These are phyloP conservation scores for Spathaspora passalidarum DNA, from an alignment of 805 yeast species.

Conservation along the genomic window DNA sequence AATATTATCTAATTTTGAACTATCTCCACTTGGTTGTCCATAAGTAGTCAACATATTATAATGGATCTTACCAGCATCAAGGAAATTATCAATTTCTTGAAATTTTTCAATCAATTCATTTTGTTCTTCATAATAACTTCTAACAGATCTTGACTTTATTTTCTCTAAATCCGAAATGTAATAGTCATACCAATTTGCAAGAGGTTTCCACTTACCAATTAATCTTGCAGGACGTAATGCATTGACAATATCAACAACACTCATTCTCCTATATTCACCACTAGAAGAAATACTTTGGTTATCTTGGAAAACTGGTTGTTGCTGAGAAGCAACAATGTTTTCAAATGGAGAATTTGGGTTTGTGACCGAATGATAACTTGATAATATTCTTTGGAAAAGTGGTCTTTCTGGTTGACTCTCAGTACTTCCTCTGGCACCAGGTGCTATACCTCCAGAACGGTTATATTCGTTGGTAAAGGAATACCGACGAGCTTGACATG, in stretches of 20 bases:
- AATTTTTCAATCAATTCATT: slow-evolving; percentile 58
- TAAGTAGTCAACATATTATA: slow-evolving; percentile 62
- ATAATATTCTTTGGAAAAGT: slow-evolving; percentile 25
- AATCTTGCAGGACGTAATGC: slow-evolving; percentile 27
- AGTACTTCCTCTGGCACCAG: neutral
- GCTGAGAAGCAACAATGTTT: neutral
- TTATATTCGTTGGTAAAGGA: slow-evolving; percentile 5
- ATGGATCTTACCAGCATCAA: slow-evolving; percentile 67
- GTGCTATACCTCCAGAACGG: neutral
- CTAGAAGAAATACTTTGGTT: slow-evolving; percentile 12
- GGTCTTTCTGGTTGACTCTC: slow-evolving; percentile 14
- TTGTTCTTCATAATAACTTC: slow-evolving; percentile 52
- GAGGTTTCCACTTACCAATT: slow-evolving; percentile 28
- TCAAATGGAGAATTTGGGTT: slow-evolving; percentile 23
- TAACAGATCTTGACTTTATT: slow-evolving; percentile 24
- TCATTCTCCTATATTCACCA: slow-evolving; percentile 24
- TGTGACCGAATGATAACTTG: slow-evolving; percentile 27
- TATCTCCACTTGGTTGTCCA: slow-evolving; percentile 50
- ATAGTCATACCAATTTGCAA: slow-evolving; percentile 31
- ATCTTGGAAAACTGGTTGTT: slow-evolving; percentile 6
- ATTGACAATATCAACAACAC: slow-evolving; percentile 11
- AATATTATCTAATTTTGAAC: slow-evolving; percentile 8
- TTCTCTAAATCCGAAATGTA: slow-evolving; percentile 13
- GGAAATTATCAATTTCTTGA: slow-evolving; percentile 56
- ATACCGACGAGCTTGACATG: slow-evolving; percentile 7